Conservation (phyloP, 176 grass and related monocot species). For the Juncus inflexus region DNA sequence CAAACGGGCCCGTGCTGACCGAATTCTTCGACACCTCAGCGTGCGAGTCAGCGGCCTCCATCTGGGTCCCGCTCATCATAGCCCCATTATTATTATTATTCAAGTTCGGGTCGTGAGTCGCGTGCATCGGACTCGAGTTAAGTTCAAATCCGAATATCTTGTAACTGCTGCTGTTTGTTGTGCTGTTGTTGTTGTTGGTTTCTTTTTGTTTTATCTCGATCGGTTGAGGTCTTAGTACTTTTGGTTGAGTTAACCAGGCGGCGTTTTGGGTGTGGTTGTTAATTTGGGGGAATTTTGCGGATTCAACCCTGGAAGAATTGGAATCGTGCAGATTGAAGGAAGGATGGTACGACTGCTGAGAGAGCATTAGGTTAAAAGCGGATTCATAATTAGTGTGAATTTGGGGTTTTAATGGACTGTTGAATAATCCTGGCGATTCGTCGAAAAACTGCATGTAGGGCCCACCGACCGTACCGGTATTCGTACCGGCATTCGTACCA, state of each 20-base stretch:
- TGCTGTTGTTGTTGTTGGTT: not conserved
- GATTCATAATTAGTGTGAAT: conserved; percentile 19
- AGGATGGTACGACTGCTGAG: conserved; percentile 45
- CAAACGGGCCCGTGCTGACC: conserved; percentile 52
- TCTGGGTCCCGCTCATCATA: conserved; percentile 6
- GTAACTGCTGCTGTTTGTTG: conserved; percentile 28
- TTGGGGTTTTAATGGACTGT: conserved; percentile 16
- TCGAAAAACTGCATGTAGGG: conserved; percentile 47
- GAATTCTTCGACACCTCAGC: conserved; percentile 49
- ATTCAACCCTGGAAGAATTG: conserved; percentile 3
- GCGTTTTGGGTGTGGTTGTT: conserved; percentile 22
- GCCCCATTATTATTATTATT: not conserved
- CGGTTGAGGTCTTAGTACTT: conserved; percentile 51
- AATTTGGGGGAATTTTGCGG: conserved; percentile 22
- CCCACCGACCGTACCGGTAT: conserved; percentile 32
- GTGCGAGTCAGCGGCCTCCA: conserved; percentile 51
- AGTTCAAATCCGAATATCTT: conserved; percentile 90
- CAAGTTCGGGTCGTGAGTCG: conserved; percentile 38
- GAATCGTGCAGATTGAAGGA: conserved; percentile 35
- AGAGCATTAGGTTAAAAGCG: conserved; percentile 26
- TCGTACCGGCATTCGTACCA: conserved; percentile 16
- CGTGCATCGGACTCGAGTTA: conserved; percentile 45
- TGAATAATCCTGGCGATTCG: conserved; percentile 31
- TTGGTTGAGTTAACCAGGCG: conserved; percentile 53
- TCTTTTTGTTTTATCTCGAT: conserved; percentile 68